phyloP scores from a whole-genome alignment of 2,329 filamentous ascomycete genomes.

The Sporothrix inflata region DNA sequence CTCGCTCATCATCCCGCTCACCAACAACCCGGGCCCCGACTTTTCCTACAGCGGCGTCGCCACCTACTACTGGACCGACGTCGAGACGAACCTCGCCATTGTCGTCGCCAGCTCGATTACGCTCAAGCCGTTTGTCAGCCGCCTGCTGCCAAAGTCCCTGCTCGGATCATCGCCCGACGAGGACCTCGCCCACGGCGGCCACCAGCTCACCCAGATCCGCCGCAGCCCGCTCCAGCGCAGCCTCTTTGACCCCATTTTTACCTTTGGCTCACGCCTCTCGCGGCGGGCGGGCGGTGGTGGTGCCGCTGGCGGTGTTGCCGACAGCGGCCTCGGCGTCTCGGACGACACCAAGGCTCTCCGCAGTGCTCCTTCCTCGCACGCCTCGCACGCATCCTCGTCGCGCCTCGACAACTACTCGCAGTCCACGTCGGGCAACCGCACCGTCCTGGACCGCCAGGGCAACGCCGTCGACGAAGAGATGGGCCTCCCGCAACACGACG shows the following conservation, averaged over 20 bases:
- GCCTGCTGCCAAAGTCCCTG: slow-evolving; percentile 17
- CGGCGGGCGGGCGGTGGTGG: neutral
- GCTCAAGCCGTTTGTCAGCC: slow-evolving; percentile 40
- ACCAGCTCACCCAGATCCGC: neutral
- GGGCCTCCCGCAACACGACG: neutral
- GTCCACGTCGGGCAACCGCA: neutral
- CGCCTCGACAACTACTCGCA: neutral
- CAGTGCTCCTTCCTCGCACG: neutral
- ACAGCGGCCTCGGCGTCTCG: neutral
- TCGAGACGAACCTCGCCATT: slow-evolving; percentile 45
- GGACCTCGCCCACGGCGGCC: neutral
- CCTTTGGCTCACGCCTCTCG: neutral
- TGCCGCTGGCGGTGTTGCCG: too few relatives aligned
- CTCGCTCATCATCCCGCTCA: slow-evolving; percentile 36
- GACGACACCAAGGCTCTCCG: neutral
- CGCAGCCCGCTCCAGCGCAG: neutral
- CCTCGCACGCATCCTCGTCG: neutral
- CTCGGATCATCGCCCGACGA: neutral
- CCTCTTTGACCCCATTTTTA: slow-evolving; percentile 1
- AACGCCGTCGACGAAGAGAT: slow-evolving; percentile 5
- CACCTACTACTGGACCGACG: slow-evolving; percentile 43
- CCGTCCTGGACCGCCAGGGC: neutral
- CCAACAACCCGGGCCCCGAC: slow-evolving; percentile 35
- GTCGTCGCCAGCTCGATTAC: slow-evolving; percentile 45
- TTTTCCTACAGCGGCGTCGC: slow-evolving; percentile 39